Evolutionary conservation across 257 asterid species (phyloP), one percentile per base, ranked within the genome.

Genomic region (Cynanchum wilfordii): DNA sequence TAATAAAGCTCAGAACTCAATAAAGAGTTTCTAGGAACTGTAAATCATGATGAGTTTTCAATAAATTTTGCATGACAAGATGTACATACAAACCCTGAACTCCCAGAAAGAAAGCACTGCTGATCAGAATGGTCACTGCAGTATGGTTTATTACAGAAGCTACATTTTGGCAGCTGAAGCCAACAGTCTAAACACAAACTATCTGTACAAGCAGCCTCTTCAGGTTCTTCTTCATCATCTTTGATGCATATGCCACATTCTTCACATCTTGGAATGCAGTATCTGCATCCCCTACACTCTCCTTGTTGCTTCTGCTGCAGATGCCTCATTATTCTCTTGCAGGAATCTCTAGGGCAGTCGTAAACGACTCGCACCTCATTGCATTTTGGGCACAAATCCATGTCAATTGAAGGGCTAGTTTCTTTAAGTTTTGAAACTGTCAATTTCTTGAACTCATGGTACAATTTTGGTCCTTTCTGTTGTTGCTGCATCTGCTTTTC

Each of bases 151-250:
- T 88, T 93, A 56, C 97, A 93, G 70, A 85, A 89, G 70, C 52
- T 79, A 44, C 98, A 93, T 69, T 93, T 93, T 0, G 96, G 92
- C 57, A 87, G 88, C 76, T 72, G 74, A 24, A 93, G 80, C 98
- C 98, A 93, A 73, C 96, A 93, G 33, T 76, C 78, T 66, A 80
- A 76, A 71, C 98, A 90, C 78, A 90, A 42, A 0, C 73, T 62
- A 20, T 93, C 97, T 19, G 27, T 77, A 51, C 97, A 93, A 40
- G 83, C 86, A 29, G 85, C 83, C 50, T 86, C 92, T 54, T 80
- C 86, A 0, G 52, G 55, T 68, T 86, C 96, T 60, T 40, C 45
- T 42, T 40, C 45, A 7, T 86, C 86, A 10, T 70, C 86, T 4
- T 72, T 72, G 24, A 85, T 55, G 79, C 98, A 93, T 19, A 78